phyloP scores from a whole-genome alignment of 345 rosid genomes.

The Conringia planisiliqua region DNA sequence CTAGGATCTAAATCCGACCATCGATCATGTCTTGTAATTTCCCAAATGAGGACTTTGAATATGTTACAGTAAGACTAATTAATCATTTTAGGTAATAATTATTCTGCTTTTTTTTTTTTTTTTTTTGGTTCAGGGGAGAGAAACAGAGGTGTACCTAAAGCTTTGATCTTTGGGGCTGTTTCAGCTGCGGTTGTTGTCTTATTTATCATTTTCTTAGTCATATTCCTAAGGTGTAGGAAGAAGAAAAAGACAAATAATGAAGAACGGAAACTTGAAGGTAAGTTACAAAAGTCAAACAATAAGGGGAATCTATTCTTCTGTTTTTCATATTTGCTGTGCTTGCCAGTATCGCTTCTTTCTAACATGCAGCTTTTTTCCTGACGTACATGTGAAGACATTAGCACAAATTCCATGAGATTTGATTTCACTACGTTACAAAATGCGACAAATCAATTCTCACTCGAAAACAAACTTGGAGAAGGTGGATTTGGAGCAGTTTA shows the following conservation, averaged over 20 bases:
- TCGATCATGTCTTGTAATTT: not conserved
- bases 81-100: not conserved
- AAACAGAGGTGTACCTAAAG: constrained; percentile 22
- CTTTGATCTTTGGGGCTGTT: constrained; percentile 8
- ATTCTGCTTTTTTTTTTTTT: not conserved
- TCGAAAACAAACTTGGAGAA: constrained; percentile 34
- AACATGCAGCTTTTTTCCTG: not conserved
- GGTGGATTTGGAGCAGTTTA: constrained; percentile 37
- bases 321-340: not conserved
- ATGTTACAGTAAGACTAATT: not conserved
- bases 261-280: constrained; percentile 8
- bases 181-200: not conserved
- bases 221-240: not conserved
- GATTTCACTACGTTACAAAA: constrained; percentile 25
- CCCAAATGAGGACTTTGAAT: not conserved
- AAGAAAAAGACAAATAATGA: not conserved
- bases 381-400: not conserved
- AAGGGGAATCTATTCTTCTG: not conserved
- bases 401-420: constrained; percentile 18
- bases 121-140: not conserved
- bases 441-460: constrained; percentile 27
- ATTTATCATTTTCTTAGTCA: not conserved
- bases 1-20: not conserved
- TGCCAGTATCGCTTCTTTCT: not conserved
- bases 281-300: not conserved